phyloP scores from a whole-genome alignment of 2,329 filamentous ascomycete species.

The Aspergillus fumigatiaffinis region DNA sequence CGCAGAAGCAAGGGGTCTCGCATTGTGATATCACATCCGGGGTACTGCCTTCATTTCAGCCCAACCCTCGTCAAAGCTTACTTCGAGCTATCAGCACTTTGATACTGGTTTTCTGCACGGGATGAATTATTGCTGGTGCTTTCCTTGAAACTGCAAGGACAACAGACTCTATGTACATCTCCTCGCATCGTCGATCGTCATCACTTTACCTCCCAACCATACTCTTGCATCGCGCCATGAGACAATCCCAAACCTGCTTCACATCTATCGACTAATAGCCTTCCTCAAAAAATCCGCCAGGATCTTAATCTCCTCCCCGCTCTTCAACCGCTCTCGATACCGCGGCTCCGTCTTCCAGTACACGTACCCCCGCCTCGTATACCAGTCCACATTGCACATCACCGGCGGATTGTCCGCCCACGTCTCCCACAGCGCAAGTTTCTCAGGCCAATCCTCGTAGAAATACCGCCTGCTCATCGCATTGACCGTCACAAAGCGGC shows the following conservation, averaged over 20 bases:
- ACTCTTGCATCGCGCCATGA: not conserved
- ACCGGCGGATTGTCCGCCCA: constrained; percentile 4
- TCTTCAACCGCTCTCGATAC: constrained; percentile 9
- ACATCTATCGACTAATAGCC: not conserved
- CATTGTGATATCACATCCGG: not conserved
- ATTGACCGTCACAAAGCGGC: constrained; percentile 17
- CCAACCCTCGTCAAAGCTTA: not conserved
- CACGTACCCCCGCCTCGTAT: constrained; percentile 23
- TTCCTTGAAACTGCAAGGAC: not conserved
- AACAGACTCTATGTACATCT: not conserved
- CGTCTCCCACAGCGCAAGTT: constrained; percentile 10
- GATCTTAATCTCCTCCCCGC: constrained; percentile 7
- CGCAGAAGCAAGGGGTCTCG: not conserved
- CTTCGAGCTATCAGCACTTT: not conserved
- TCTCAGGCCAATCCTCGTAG: constrained; percentile 14
- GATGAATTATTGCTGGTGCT: not conserved
- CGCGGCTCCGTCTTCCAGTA: constrained; percentile 23
- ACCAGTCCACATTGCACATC: constrained; percentile 22
- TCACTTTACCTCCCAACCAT: not conserved
- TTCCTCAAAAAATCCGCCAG: constrained; percentile 25
- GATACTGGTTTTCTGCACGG: not conserved
- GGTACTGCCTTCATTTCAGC: not conserved
- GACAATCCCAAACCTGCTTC: not conserved
- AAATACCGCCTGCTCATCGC: constrained; percentile 20
- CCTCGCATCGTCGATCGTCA: not conserved